phyloP scores from a whole-genome alignment of 768 basidiomycete genomes.

The Leucosporidium scottii region DNA sequence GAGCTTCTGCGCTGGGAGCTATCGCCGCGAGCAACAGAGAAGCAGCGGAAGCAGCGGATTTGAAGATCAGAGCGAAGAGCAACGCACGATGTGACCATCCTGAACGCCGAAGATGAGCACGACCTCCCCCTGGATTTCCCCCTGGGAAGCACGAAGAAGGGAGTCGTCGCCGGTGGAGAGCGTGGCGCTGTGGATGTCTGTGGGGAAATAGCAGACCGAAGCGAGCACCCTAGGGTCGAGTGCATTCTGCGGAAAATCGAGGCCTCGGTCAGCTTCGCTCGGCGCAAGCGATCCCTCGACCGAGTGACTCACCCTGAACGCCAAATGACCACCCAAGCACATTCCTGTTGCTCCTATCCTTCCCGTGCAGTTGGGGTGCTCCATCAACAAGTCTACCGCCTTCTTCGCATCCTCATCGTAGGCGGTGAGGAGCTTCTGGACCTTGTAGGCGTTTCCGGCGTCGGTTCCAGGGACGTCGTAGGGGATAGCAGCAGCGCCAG shows the following conservation, averaged over 20 bases:
- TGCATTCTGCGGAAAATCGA: slow-evolving; percentile 55
- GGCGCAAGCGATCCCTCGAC: background rate
- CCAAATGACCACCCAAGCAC: slow-evolving; percentile 70
- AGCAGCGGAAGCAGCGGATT: no score
- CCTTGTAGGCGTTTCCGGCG: slow-evolving; percentile 89
- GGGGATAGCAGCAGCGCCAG: slow-evolving; percentile 76
- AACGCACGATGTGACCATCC: slow-evolving; percentile 46
- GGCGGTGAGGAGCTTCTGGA: slow-evolving; percentile 76
- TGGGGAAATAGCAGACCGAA: slow-evolving; percentile 89
- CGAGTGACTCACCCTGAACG: slow-evolving; percentile 48
- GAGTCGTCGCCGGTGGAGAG: slow-evolving; percentile 77
- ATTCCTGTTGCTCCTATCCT: slow-evolving; percentile 86
- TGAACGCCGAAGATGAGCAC: slow-evolving; percentile 96
- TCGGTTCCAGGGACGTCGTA: slow-evolving; percentile 83
- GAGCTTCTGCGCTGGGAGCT: background rate
- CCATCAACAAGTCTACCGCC: slow-evolving; percentile 64
- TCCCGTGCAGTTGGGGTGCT: slow-evolving; percentile 78
- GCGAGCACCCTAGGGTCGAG: slow-evolving; percentile 77
- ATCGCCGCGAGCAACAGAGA: no score
- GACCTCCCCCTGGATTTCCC: slow-evolving; percentile 62
- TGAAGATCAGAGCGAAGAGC: background rate
- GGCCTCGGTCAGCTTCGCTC: no score
- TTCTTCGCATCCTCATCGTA: slow-evolving; percentile 87
- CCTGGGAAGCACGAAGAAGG: slow-evolving; percentile 61
- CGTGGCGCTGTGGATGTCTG: slow-evolving; percentile 70